Percentiles rank a stretch among this genome's conserved stretches.
These are phyloP conservation scores for Podaxis rugospora DNA, from an alignment of 768 basidiomycete genomes.

Conservation along the genomic window DNA sequence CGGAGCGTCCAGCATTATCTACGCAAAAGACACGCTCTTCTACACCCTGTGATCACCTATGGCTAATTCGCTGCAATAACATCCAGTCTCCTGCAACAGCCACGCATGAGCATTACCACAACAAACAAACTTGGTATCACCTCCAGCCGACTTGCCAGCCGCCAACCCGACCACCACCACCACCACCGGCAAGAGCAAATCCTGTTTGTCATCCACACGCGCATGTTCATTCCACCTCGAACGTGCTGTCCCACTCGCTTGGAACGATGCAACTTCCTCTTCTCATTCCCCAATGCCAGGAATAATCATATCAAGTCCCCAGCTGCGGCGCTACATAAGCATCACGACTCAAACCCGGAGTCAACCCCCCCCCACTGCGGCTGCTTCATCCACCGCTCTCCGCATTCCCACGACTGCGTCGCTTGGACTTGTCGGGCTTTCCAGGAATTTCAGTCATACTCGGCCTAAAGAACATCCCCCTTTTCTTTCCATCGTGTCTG, in stretches of 20 bases:
- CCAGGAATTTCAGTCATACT: neutral
- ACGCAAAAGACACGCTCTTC: neutral
- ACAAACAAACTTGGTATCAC: neutral
- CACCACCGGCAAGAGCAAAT: neutral
- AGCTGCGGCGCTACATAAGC: neutral
- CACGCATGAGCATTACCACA: neutral
- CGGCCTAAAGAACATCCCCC: neutral
- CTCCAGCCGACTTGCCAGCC: neutral
- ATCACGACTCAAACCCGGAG: neutral
- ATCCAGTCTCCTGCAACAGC: neutral
- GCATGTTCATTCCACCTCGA: neutral
- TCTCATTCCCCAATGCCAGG: neutral
- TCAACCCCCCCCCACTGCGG: neutral
- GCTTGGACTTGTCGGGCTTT: neutral
- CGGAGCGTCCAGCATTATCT: neutral
- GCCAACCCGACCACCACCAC: neutral
- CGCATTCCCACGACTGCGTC: neutral
- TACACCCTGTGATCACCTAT: neutral
- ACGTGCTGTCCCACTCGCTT: neutral
- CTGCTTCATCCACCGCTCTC: neutral
- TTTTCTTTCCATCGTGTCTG: neutral
- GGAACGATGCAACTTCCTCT: neutral
- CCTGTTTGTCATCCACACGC: neutral
- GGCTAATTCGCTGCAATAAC: neutral
- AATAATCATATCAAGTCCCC: neutral